Evolutionary conservation across 108 stramenopile species (phyloP).

Genomic region (Pseudonitzschia pungens): DNA sequence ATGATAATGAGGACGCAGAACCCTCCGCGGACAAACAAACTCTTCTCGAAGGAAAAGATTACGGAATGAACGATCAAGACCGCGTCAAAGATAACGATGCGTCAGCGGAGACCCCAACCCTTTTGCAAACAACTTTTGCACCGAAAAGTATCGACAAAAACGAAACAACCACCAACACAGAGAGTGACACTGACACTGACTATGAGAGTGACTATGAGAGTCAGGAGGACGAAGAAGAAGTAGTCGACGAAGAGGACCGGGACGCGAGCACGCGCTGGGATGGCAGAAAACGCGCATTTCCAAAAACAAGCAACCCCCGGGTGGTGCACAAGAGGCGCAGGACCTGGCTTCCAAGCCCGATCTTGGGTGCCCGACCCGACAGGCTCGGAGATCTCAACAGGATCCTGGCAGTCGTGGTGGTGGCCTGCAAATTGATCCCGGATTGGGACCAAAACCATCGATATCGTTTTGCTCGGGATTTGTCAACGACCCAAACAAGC

Average conservation of each 20-base stretch:
- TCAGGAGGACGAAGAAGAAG: background rate
- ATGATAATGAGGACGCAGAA: too few species aligned
- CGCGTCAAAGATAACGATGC: too few species aligned
- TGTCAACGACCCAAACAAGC: background rate
- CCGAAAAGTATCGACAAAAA: background rate
- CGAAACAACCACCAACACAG: background rate
- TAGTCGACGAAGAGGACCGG: too few species aligned
- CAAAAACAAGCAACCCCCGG: background rate
- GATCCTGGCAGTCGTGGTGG: constrained; percentile 52
- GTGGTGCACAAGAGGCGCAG: too few species aligned
- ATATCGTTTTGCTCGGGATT: constrained; percentile 5
- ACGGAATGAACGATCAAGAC: too few species aligned
- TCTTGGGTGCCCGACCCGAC: constrained; percentile 27
- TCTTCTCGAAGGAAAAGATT: too few species aligned
- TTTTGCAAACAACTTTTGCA: background rate
- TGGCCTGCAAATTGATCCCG: constrained; percentile 57
- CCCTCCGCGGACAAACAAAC: too few species aligned
- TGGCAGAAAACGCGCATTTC: background rate
- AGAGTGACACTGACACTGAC: background rate
- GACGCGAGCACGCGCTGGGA: too few species aligned
- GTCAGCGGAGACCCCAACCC: too few species aligned
- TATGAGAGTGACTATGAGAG: background rate
- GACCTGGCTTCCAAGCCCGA: constrained; percentile 36
- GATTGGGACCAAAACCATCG: constrained; percentile 42
- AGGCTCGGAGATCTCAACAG: constrained; percentile 36